Evolutionary conservation across 371 early-diverging fungal genomes (phyloP), one percentile per base, ranked within the genome.

Genomic region (Syncephalastrum racemosum): DNA sequence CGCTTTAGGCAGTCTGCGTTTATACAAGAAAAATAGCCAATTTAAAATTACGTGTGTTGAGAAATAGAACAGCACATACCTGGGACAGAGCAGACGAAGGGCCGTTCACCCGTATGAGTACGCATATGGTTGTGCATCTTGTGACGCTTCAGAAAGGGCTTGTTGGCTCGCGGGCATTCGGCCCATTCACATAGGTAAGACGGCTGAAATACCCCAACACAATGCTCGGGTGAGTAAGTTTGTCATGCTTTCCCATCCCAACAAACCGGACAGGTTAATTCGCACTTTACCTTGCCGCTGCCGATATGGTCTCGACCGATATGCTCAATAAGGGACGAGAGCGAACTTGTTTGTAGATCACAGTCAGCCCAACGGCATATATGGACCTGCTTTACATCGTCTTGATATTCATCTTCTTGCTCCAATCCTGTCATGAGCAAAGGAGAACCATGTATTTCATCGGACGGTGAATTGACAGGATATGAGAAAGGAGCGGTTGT

Each of bases 51-150:
- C 14, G 36, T 18, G 22, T 31, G 31, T 43, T 53, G 27, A 8
- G 27, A 18, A 48, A 56, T 19, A 22, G 6, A 54, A 12, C 12
- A 12, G 14, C 22, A 4, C 10, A 25, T 58, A 63, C 66, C 62
- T 58, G 61, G 42, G 2, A 62, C 50, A 15, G 61, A 41, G 40
- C 64, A 68, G 15, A 43, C 18, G 49, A 84, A 88, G 6, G 88
- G 88, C 39, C 80, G 70, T 61, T 87, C 87, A 20, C 90, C 89
- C 25, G 90, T 89, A 70, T 93, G 93, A 6, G 89, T 89, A 24
- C 93, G 88, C 65, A 88, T 63, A 62, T 93, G 93, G 64, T 91
- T 90, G 48, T 79, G 83, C 79, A 91, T 87, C 67, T 90, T 90
- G 74, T 93, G 93, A 2, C 93, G 76, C 65, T 93, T 91, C 39